phyloP scores from a whole-genome alignment of 1,139 yeast genomes.

The Yamadazyma spencermartinsiae region DNA sequence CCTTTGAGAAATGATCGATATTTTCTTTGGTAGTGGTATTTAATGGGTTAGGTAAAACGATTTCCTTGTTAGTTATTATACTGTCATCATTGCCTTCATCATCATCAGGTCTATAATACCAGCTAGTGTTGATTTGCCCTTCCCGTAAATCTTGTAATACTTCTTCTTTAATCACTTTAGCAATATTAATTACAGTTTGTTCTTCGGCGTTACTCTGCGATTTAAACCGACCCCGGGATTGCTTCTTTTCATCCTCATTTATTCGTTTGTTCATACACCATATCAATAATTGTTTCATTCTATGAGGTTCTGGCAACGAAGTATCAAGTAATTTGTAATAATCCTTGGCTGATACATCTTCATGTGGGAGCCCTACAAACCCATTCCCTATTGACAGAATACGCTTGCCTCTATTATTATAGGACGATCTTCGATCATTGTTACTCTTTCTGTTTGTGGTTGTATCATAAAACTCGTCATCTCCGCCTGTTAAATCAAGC shows the following conservation, averaged over 20 bases:
- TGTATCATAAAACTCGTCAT: slow-evolving; percentile 6
- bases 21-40: slow-evolving; percentile 52
- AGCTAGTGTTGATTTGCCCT: slow-evolving; percentile 62
- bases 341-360: slow-evolving; percentile 55
- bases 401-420: slow-evolving; percentile 65
- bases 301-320: slow-evolving; percentile 68
- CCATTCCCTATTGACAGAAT: slow-evolving; percentile 78
- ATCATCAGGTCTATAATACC: slow-evolving; percentile 53
- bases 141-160: slow-evolving; percentile 56
- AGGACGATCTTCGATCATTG: slow-evolving; percentile 47
- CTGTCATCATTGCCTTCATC: slow-evolving; percentile 17
- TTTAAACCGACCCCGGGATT: slow-evolving; percentile 9
- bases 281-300: slow-evolving; percentile 65
- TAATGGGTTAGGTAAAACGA: slow-evolving; percentile 55
- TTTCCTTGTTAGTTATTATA: slow-evolving; percentile 22
- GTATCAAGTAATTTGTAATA: slow-evolving; percentile 64
- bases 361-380: slow-evolving; percentile 66
- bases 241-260: slow-evolving; percentile 37
- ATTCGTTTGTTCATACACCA: slow-evolving; percentile 65
- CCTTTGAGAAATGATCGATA: slow-evolving; percentile 44
- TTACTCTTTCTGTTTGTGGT: slow-evolving; percentile 4
- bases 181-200: slow-evolving; percentile 49
- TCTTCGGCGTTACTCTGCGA: slow-evolving; percentile 27
- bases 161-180: slow-evolving; percentile 68
- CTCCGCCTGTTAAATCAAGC: slow-evolving; percentile 14